A percentile compares a stretch with the other conserved stretches of the same genome.
phyloP scores from a whole-genome alignment of 225 moss, liverwort and hornwort genomes.

The Thuidium tamariscinum region DNA sequence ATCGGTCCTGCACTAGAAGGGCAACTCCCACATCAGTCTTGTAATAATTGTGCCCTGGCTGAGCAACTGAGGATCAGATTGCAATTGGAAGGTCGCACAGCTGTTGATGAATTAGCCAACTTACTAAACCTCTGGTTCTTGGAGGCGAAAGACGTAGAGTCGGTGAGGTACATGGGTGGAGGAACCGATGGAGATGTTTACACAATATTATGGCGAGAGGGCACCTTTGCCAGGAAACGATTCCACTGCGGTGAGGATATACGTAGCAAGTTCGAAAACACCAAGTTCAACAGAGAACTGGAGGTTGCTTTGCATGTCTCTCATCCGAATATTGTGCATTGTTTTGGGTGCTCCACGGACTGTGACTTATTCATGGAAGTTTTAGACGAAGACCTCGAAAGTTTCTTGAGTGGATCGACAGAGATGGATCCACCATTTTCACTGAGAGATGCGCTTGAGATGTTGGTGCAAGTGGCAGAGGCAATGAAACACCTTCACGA shows the following conservation, averaged over 20 bases:
- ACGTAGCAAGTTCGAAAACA: not conserved
- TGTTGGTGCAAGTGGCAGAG: constrained; percentile 1
- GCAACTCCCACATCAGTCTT: not conserved
- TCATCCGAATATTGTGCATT: constrained; percentile 8
- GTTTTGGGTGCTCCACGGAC: not conserved
- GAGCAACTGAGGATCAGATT: not conserved
- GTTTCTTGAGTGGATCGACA: not conserved
- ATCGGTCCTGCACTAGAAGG: too few relatives aligned
- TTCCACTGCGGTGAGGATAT: not conserved
- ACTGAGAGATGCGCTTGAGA: not conserved
- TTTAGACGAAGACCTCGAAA: not conserved
- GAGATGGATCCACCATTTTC: not conserved
- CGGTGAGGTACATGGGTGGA: not conserved
- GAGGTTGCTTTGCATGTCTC: not conserved
- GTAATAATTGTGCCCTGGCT: not conserved
- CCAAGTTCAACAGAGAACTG: not conserved
- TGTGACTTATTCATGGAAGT: constrained; percentile 7
- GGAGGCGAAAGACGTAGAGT: not conserved
- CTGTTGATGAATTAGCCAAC: not conserved
- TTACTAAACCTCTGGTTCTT: not conserved
- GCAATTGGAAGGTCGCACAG: not conserved
- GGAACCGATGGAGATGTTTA: not conserved
- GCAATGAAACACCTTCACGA: not conserved
- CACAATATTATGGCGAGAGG: not conserved
- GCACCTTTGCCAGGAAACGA: not conserved